phyloP scores from a whole-genome alignment of 2,329 filamentous ascomycete species.

The Alternaria viburni region DNA sequence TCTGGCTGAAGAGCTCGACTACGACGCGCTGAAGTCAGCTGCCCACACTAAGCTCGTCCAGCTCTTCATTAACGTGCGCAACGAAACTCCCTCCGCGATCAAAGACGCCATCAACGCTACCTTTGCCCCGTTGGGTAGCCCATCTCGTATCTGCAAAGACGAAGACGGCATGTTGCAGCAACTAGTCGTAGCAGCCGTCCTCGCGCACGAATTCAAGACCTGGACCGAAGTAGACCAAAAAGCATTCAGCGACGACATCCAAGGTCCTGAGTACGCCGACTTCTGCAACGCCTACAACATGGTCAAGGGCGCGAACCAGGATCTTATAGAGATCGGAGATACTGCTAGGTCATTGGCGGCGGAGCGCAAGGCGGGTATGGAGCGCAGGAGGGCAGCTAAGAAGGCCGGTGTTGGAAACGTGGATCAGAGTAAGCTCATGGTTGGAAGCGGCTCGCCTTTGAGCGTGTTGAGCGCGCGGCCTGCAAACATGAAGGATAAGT shows the following conservation, averaged over 20 bases:
- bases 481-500: background rate
- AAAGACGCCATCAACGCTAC: background rate
- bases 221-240: background rate
- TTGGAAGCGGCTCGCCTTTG: background rate
- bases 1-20: slow-evolving; percentile 13
- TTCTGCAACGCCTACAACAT: slow-evolving; percentile 2
- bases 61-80: background rate
- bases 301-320: background rate
- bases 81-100: background rate
- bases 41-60: slow-evolving; percentile 5
- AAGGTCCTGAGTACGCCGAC: background rate
- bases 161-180: slow-evolving; percentile 5
- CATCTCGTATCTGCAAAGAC: slow-evolving; percentile 5
- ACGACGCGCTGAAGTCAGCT: slow-evolving; percentile 5
- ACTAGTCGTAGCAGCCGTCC: background rate
- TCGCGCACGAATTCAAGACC: background rate
- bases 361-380: background rate
- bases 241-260: background rate
- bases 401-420: background rate
- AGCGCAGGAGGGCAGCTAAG: background rate
- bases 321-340: background rate
- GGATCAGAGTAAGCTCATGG: background rate
- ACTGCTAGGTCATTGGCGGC: background rate
- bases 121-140: background rate
- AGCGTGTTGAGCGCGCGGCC: background rate